Evolutionary conservation across 306 rosid genomes (phyloP), one percentile per base, ranked within the genome.

Genomic region (Chamaecrista fasciculata): DNA sequence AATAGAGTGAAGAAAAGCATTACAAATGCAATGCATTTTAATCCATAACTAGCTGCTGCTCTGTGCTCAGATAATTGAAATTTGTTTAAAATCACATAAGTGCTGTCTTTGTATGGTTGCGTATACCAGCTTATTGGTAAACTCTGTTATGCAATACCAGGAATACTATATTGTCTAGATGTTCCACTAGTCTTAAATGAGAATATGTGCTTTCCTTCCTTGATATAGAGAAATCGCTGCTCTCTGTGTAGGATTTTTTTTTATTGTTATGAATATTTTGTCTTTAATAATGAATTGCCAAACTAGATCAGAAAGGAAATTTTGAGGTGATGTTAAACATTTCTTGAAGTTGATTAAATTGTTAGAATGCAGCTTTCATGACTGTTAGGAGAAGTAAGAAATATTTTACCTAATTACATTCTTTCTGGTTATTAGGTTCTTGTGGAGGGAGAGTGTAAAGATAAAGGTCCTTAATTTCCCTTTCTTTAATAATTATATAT

Each of bases 301-400:
- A 49, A n/a, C 46, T 60, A 29, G 21, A 61, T 43, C n/a, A 3
- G 16, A 29, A 62, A 56, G 59, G 66, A 58, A 25, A 66, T 10
- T 16, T 42, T 12, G 3, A 53, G 43, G 49, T 69, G 44, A 48
- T 68, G 36, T 15, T 29, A 69, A 74, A 70, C 36, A 29, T 26
- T 57, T 39, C 64, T 21, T 50, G 57, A 61, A 66, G 39, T 70
- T 67, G 71, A 31, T 52, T 19, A 48, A 43, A 67, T 78, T 52
- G 44, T 52, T 60, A 60, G 28, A 39, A 63, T 60, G 36, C 48
- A 64, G 66, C 50, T 48, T 79, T 31, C 60, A 14, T 57, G 58
- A 59, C 61, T 57, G 39, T 65, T 42, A 47, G 53, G 24, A 44
- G 4, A 43, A 21, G 40, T 59, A 18, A 28, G 39, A 55, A 26